Conservation (phyloP, 1,284 basidiomycete species). For the Hypsizygus ulmarius region DNA sequence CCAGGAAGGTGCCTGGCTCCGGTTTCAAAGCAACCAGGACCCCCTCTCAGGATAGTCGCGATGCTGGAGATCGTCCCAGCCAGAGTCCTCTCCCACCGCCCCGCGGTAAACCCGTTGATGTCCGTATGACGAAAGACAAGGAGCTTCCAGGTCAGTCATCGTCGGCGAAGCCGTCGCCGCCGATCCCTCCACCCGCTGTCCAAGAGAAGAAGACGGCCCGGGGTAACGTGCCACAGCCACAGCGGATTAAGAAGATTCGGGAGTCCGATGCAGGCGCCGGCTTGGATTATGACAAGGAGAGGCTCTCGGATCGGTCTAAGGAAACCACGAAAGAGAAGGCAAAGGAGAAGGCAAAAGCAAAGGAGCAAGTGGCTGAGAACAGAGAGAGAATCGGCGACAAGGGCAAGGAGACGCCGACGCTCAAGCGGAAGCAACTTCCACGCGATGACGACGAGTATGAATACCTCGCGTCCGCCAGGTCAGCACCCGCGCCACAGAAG, state of each 20-base stretch:
- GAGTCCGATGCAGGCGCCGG: conserved; percentile 16
- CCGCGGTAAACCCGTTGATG: conserved; percentile 18
- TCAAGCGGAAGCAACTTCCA: conserved; percentile 36
- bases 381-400: conserved; percentile 3
- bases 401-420: conserved; percentile 17
- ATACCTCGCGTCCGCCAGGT: conserved; percentile 13
- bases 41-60: conserved; percentile 13
- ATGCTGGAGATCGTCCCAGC: conserved; percentile 8
- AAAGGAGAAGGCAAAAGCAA: conserved; percentile 12
- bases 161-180: conserved; percentile 27
- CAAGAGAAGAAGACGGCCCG: conserved; percentile 21
- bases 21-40: conserved; percentile 23
- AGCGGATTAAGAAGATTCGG: conserved; percentile 23
- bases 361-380: conserved; percentile 10
- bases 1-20: conserved; percentile 46
- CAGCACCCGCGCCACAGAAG: conserved; percentile 31
- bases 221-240: conserved; percentile 4
- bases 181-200: conserved; percentile 9
- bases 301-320: conserved; percentile 9
- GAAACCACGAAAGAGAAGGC: conserved; percentile 14
- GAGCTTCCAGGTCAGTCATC: conserved; percentile 21
- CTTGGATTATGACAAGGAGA: conserved; percentile 19
- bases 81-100: conserved; percentile 5
- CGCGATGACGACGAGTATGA: conserved; percentile 28
- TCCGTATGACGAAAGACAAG: conserved; percentile 13